Conservation (phyloP, 768 basidiomycete species). For the Galerina sulciceps region DNA sequence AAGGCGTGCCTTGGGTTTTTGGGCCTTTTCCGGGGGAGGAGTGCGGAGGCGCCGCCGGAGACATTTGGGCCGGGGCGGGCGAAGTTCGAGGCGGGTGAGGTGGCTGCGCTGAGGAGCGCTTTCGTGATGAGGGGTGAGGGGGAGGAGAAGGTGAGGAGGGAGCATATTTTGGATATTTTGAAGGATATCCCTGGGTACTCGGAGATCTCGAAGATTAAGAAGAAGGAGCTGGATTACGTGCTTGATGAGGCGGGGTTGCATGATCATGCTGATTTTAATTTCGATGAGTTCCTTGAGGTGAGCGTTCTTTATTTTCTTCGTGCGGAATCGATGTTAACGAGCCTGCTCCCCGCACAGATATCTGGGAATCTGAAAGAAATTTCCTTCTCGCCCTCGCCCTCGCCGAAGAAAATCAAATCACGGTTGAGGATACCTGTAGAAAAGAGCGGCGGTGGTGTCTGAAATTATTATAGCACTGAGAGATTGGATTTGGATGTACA, state of each 20-base stretch:
- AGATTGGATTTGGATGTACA: too few species aligned
- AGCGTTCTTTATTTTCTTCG: constrained; percentile 26
- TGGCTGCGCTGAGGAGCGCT: constrained; percentile 40
- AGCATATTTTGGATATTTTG: constrained; percentile 46
- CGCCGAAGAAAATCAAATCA: constrained; percentile 26
- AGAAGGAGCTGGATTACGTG: constrained; percentile 74
- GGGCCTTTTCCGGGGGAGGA: constrained; percentile 16
- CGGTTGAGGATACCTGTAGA: constrained; percentile 54
- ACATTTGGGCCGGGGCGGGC: constrained; percentile 39
- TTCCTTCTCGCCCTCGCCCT: constrained; percentile 44
- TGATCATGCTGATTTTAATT: constrained; percentile 58
- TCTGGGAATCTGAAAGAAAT: constrained; percentile 77
- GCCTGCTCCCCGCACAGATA: constrained; percentile 48
- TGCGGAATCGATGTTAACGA: neutral
- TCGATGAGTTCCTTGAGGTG: constrained; percentile 91
- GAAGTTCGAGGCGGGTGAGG: constrained; percentile 49
- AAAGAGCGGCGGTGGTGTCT: constrained; percentile 60
- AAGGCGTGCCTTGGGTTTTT: constrained; percentile 46
- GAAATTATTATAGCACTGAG: constrained; percentile 18
- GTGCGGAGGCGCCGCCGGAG: constrained; percentile 12
- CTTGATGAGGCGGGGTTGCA: constrained; percentile 76
- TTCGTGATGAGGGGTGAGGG: constrained; percentile 33
- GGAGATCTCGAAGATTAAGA: constrained; percentile 54
- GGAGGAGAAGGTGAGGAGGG: constrained; percentile 42
- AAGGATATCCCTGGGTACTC: constrained; percentile 61